A percentile compares a stretch with the other conserved stretches of the same genome.
phyloP scores from a whole-genome alignment of 306 rosid genomes.

The Lotus japonicus region DNA sequence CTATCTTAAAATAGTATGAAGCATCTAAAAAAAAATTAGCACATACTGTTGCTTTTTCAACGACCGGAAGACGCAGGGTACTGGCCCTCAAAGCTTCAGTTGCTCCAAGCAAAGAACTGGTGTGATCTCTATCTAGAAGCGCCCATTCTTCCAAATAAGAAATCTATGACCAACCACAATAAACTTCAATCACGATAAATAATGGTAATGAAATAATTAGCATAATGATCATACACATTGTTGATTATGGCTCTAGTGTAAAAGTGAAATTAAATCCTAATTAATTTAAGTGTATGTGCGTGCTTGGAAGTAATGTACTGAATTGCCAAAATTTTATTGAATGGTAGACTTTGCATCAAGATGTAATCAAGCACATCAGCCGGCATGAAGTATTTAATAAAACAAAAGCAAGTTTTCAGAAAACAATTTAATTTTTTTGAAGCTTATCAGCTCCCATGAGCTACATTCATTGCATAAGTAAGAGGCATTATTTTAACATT shows the following conservation, averaged over 20 bases:
- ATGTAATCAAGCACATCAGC: not conserved
- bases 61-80: conserved; percentile 93
- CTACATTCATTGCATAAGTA: conserved; percentile 8
- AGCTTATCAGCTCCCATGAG: conserved; percentile 10
- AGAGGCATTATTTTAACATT: conserved; percentile 18
- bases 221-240: not conserved
- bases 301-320: not conserved
- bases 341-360: not conserved
- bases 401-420: not conserved
- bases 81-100: conserved; percentile 98
- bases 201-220: conserved; percentile 2
- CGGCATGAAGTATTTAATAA: not conserved
- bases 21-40: conserved; percentile 5
- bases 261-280: not conserved
- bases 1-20: not conserved
- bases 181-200: conserved; percentile 20
- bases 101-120: conserved; percentile 89
- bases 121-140: conserved; percentile 84
- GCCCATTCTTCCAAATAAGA: conserved; percentile 91
- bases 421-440: conserved; percentile 2
- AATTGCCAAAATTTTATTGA: not conserved
- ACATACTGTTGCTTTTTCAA: conserved; percentile 80
- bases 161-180: conserved; percentile 50
- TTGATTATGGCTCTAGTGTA: not conserved
- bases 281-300: not conserved